A percentile compares a stretch with the other conserved stretches of the same genome.
These are phyloP conservation scores for Mycocentrospora acerina DNA, from an alignment of 2,329 filamentous ascomycete genomes.

Conservation along the genomic window DNA sequence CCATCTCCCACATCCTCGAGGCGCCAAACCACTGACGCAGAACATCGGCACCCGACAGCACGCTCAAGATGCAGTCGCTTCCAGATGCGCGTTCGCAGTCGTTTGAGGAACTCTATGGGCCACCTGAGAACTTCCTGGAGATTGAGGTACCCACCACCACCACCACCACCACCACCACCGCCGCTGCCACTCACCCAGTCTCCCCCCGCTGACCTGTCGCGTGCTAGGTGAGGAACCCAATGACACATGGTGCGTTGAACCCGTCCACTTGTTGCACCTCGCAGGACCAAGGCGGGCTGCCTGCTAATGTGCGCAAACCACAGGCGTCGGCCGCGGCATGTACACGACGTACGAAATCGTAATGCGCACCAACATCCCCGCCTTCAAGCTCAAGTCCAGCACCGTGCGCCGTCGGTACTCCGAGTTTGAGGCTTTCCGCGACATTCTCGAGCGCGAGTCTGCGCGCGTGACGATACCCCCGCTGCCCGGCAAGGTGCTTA, in stretches of 20 bases:
- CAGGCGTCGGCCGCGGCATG: slow-evolving; percentile 92
- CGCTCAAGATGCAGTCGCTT: slow-evolving; percentile 58
- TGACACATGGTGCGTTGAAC: slow-evolving; percentile 25
- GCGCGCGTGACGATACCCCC: slow-evolving; percentile 95
- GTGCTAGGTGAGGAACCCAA: slow-evolving; percentile 79
- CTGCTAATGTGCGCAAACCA: slow-evolving; percentile 61
- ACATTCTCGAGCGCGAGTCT: slow-evolving; percentile 93
- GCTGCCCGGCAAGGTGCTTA: slow-evolving; percentile 94
- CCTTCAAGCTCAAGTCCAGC: slow-evolving; percentile 88
- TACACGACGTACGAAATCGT: slow-evolving; percentile 99
- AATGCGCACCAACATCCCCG: slow-evolving; percentile 96
- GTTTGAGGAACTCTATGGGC: slow-evolving; percentile 98
- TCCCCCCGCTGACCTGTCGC: slow-evolving; percentile 22
- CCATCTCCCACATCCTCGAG: too few species aligned
- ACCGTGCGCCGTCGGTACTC: slow-evolving; percentile 91
- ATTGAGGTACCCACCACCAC: slow-evolving; percentile 69
- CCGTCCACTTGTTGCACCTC: too few species aligned
- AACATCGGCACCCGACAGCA: too few species aligned
- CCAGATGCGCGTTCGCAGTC: slow-evolving; percentile 80
- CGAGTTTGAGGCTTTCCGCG: slow-evolving; percentile 98
- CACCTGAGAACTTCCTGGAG: slow-evolving; percentile 97
- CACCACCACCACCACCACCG: slow-evolving; percentile 7
- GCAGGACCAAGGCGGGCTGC: background rate
- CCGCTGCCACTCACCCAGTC: slow-evolving; percentile 6
- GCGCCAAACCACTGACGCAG: too few species aligned